Conservation (phyloP, 2,329 filamentous ascomycete species). For the Myriosclerotinia curreyana region DNA sequence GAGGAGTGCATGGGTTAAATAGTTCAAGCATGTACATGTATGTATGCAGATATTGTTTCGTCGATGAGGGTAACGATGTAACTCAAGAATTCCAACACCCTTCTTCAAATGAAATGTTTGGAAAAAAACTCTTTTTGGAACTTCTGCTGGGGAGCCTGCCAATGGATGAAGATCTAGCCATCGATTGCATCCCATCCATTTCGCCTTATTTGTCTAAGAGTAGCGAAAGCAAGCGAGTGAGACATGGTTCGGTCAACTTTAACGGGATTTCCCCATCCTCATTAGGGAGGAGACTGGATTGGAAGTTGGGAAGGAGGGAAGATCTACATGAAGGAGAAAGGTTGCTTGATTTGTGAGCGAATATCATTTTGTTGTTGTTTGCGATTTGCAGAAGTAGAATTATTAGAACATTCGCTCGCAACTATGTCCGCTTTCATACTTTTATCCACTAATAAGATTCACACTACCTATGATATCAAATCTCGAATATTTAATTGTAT, state of each 20-base stretch:
- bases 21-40: constrained; percentile 7
- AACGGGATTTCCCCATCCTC: constrained; percentile 14
- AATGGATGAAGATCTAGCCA: constrained; percentile 20
- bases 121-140: constrained; percentile 17
- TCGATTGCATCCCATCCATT: neutral
- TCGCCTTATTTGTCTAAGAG: constrained; percentile 20
- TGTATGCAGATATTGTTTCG: constrained; percentile 13
- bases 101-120: constrained; percentile 8
- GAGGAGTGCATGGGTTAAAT: constrained; percentile 10
- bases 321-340: constrained; percentile 11
- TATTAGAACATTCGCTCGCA: constrained; percentile 9
- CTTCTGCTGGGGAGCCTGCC: neutral
- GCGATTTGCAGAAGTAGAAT: neutral
- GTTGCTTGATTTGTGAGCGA: constrained; percentile 6
- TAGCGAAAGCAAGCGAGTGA: constrained; percentile 20
- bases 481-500: neutral
- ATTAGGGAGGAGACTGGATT: constrained; percentile 7
- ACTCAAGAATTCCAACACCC: constrained; percentile 10
- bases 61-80: constrained; percentile 18
- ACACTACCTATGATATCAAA: neutral
- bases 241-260: constrained; percentile 10
- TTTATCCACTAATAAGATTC: constrained; percentile 1
- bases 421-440: neutral
- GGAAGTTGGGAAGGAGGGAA: constrained; percentile 2
- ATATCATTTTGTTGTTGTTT: constrained; percentile 6